Base-by-base conservation (phyloP, 2,329 filamentous ascomycete species). In the Aspergillus sp. region DNA sequence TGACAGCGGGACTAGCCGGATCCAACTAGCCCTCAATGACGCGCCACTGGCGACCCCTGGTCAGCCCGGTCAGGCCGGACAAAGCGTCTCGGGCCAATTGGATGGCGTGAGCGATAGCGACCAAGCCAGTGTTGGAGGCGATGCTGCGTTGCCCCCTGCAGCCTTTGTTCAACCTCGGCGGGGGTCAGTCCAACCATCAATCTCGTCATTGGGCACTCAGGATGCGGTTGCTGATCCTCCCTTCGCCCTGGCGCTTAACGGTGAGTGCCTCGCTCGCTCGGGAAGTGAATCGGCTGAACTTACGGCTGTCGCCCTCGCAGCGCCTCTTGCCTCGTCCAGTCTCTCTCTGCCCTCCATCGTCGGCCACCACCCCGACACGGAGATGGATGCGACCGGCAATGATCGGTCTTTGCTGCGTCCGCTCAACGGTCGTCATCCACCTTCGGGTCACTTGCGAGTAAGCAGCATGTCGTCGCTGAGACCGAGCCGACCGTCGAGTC, bases 161-260 rank as follows among this genome's bases (percentile, higher is more conserved):
- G 11, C 57, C 63, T 47, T 57, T 49, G 39, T 49, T 17, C 36
- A 61, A 44, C 17, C 60, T 17, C 54, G 42, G 11, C 58, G 58
- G 41, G 50, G 48, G 23, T 30, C 19, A 10, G 23, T 38, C 41
- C 47, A 50, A 36, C 54, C 61, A n/a, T 73, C 71, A 1, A 56
- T 71, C 48, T 73, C 71, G 25, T 70, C 70, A 15, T 64, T 73
- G 55, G 69, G 65, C 8, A 51, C 58, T 15, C 64, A 67, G 25
- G 68, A 64, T 49, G 64, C 55, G 50, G 64, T 55, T 52, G 52
- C 54, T 41, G 47, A 48, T 48, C 62, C 54, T 48, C 48, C 60
- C 42, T 57, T 59, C 49, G 25, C 39, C n/a, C 50, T 36, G 59
- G 60, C 61, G 55, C 62, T 63, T 59, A 36, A 44, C 39, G 59